Base-by-base conservation (phyloP, 345 rosid species). In the Pistacia vera region DNA sequence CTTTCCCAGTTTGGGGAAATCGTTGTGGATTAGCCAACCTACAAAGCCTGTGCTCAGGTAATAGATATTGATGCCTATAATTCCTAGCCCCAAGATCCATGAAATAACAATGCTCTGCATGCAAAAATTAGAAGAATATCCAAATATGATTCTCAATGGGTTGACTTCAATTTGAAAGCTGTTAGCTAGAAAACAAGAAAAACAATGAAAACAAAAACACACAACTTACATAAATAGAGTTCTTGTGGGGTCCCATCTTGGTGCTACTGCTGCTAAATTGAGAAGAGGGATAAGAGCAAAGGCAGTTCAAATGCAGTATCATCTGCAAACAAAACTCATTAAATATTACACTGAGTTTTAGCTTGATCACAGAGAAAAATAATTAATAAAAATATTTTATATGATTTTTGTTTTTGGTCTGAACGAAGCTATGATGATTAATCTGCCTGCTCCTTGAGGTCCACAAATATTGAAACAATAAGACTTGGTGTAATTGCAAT, bases 191-290 rank as follows among this genome's bases (percentile, higher is more conserved):
- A 8, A 20, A 58, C 20, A 12, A 36, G 7, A 5, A 3, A 69
- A 68, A n/a, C 2, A 58, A 7, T 0, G 5, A 8, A 36, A 54
- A 3, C 2, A 2, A 36, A 3, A 44, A 20, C 44, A 12, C 4
- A 8, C 8, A 14, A 76, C 89, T 86, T 56, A 90, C 97, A 13
- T 18, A 36, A 14, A 78, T 80, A 1, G 97, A 92, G 71, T 90
- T 92, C 82, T 83, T 92, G 74, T 90, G 85, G 1, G 92, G 91
- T 52, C 94, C 97, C 93, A 90, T 87, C 74, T 92, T 90, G 41
- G 91, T 84, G 41, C 87, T 12, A 71, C 90, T 81, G 76, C 90
- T 87, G 46, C 97, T 92, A 77, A 92, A 87, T 75, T 92, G 11
- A 92, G 89, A 54, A 92, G 92, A 7, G 97, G 94, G 54, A 92